Conservation (phyloP, 2,329 filamentous ascomycete species). For the Arachnopeziza araneosa region DNA sequence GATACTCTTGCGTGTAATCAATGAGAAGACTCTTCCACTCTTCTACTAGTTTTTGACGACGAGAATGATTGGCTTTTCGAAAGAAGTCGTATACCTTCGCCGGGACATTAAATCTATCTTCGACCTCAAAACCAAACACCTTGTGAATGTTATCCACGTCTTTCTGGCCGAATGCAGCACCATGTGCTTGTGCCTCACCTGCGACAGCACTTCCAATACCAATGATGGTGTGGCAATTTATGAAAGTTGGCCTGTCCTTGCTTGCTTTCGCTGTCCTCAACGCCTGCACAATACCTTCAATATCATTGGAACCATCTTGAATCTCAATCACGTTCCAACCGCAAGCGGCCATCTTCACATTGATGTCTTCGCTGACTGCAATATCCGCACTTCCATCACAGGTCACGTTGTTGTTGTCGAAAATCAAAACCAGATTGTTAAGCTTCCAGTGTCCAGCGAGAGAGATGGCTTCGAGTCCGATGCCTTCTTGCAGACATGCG, state of each 20-base stretch:
- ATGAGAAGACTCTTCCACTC: slow-evolving; percentile 40
- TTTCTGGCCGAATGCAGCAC: slow-evolving; percentile 17
- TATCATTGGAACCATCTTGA: slow-evolving; percentile 39
- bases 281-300: slow-evolving; percentile 38
- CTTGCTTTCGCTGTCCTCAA: slow-evolving; percentile 35
- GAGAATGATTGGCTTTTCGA: slow-evolving; percentile 38
- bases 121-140: slow-evolving; percentile 35
- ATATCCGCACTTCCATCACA: slow-evolving; percentile 44
- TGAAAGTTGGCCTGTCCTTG: slow-evolving; percentile 43
- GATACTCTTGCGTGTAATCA: slow-evolving; percentile 39
- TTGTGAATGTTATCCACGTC: slow-evolving; percentile 32
- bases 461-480: slow-evolving; percentile 43
- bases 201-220: slow-evolving; percentile 35
- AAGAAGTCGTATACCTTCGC: slow-evolving; percentile 46
- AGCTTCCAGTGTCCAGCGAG: slow-evolving; percentile 43
- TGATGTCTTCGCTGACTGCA: slow-evolving; percentile 43
- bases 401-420: slow-evolving; percentile 48
- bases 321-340: slow-evolving; percentile 45
- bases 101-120: slow-evolving; percentile 30
- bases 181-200: slow-evolving; percentile 28
- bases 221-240: slow-evolving; percentile 45
- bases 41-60: slow-evolving; percentile 31
- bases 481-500: slow-evolving; percentile 45
- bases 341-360: slow-evolving; percentile 42
- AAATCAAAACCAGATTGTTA: slow-evolving; percentile 44